phyloP scores from a whole-genome alignment of 768 basidiomycete genomes.

The Boletus pseudo-olivaceus region DNA sequence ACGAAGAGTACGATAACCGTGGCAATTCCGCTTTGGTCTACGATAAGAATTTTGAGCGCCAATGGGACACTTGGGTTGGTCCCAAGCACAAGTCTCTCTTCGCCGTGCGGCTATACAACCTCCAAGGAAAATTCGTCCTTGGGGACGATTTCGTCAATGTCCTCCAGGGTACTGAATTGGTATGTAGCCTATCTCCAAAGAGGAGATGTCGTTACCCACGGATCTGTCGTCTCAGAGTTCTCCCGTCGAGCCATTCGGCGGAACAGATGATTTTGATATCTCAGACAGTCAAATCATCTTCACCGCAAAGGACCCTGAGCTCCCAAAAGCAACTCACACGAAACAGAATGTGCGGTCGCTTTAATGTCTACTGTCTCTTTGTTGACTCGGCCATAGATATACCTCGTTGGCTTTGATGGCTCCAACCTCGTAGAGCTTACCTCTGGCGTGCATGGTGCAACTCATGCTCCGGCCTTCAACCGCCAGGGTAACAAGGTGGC shows the following conservation, averaged over 20 bases:
- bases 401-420: constrained; percentile 59
- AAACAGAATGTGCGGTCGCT: constrained; percentile 65
- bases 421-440: constrained; percentile 65
- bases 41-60: constrained; percentile 65
- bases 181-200: constrained; percentile 32
- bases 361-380: neutral
- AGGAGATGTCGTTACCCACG: neutral
- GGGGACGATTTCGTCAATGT: constrained; percentile 54
- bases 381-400: constrained; percentile 47
- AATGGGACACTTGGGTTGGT: constrained; percentile 77
- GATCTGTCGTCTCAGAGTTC: constrained; percentile 41
- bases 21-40: constrained; percentile 73
- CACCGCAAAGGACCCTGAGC: constrained; percentile 78
- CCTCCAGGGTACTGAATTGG: constrained; percentile 66
- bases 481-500: constrained; percentile 66
- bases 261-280: constrained; percentile 75
- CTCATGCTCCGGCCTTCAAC: constrained; percentile 68
- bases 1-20: constrained; percentile 67
- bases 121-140: constrained; percentile 49
- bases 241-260: constrained; percentile 88
- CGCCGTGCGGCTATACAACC: constrained; percentile 53
- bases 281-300: constrained; percentile 70
- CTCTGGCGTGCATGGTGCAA: constrained; percentile 81
- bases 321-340: constrained; percentile 82
- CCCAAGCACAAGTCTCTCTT: constrained; percentile 73